These are phyloP conservation scores for Erodium maritimum DNA, from an alignment of 345 rosid genomes.

Conservation along the genomic window DNA sequence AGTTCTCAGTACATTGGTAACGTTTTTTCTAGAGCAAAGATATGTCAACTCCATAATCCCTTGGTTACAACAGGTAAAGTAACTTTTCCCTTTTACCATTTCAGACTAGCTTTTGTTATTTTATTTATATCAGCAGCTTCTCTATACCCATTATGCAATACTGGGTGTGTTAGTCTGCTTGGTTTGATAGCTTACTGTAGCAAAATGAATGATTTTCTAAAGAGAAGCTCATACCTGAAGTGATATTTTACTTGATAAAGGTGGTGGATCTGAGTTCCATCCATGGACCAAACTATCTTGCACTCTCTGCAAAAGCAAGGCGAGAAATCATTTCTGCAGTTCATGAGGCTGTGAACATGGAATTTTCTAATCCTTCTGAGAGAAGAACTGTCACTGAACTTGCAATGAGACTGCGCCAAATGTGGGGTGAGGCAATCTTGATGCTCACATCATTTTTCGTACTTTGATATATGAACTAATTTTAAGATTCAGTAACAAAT, in stretches of 20 bases:
- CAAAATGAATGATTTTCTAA: neutral
- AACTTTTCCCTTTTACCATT: conserved; percentile 4
- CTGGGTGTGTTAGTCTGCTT: neutral
- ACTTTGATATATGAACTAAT: no score
- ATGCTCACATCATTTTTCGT: no score
- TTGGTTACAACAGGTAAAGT: conserved; percentile 90
- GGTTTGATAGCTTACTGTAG: neutral
- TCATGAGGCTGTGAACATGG: conserved; percentile 64
- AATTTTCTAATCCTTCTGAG: conserved; percentile 50
- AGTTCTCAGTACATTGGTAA: conserved; percentile 48
- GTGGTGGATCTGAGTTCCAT: conserved; percentile 57
- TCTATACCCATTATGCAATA: neutral
- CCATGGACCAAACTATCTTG: conserved; percentile 57
- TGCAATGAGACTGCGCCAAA: conserved; percentile 52
- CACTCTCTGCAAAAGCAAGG: conserved; percentile 48
- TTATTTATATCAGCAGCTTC: neutral
- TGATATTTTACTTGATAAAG: conserved; percentile 23
- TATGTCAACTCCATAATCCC: conserved; percentile 54
- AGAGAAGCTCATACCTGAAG: neutral
- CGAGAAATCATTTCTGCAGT: conserved; percentile 54
- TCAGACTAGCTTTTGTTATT: conserved; percentile 3
- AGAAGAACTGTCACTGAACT: conserved; percentile 56
- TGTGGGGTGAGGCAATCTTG: conserved; percentile 55
- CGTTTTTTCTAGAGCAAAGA: conserved; percentile 57
- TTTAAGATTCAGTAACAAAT: neutral